Evolutionary conservation across 1,139 yeast genomes (phyloP).

Genomic region (Entelexis sorbosivorans): DNA sequence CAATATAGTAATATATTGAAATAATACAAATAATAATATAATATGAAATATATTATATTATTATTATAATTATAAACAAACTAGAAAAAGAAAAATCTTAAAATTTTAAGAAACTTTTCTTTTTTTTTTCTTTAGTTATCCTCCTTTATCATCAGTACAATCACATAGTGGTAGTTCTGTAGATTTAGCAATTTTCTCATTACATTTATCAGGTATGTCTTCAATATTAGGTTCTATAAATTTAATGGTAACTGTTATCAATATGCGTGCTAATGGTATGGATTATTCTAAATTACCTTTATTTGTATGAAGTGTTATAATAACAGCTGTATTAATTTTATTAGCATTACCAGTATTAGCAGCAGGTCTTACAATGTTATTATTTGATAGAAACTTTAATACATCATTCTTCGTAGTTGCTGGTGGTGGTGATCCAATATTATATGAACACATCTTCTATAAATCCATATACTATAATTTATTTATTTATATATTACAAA

Average conservation of each 20-base stretch:
- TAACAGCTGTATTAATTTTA: neutral
- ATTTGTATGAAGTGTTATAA: neutral
- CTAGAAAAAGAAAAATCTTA: neutral
- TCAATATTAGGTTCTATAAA: neutral
- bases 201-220: neutral
- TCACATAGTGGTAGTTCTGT: slow-evolving; percentile 1
- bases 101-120: too few relatives aligned
- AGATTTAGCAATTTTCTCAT: neutral
- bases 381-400: neutral
- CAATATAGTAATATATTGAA: neutral
- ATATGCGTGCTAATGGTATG: slow-evolving; percentile 1
- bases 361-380: neutral
- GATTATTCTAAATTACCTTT: neutral
- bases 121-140: neutral
- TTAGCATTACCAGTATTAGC: neutral
- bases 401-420: neutral
- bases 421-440: neutral
- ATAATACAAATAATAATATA: neutral
- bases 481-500: neutral
- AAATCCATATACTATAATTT: neutral
- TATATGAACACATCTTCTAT: neutral
- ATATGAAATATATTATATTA: neutral
- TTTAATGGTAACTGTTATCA: neutral
- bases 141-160: neutral
- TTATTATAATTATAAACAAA: neutral